A percentile compares a stretch with the other conserved stretches of the same genome.
These are phyloP conservation scores for Melampsora americana DNA, from an alignment of 1,284 basidiomycete genomes.

Conservation along the genomic window DNA sequence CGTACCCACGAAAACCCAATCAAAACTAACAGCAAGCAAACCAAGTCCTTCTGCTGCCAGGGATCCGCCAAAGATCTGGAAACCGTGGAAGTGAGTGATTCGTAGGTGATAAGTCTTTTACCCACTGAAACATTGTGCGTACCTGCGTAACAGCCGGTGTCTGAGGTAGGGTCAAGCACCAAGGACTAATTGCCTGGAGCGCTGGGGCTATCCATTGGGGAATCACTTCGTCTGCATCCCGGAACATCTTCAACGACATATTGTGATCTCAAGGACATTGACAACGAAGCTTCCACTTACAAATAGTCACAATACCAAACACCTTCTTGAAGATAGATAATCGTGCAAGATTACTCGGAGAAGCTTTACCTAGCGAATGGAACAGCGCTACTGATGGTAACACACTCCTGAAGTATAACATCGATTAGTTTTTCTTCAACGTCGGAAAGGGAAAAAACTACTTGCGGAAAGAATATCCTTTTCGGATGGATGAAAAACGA, in stretches of 20 bases:
- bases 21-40: conserved; percentile 18
- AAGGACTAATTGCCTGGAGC: conserved; percentile 42
- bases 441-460: background rate
- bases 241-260: background rate
- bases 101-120: no score
- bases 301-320: conserved; percentile 17
- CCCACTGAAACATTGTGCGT: background rate
- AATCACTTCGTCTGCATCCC: conserved; percentile 7
- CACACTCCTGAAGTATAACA: conserved; percentile 14
- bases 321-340: conserved; percentile 25
- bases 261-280: background rate
- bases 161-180: conserved; percentile 40
- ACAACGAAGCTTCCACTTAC: conserved; percentile 10
- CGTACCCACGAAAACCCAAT: conserved; percentile 39
- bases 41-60: conserved; percentile 36
- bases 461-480: conserved; percentile 34
- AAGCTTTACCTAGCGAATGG: conserved; percentile 11
- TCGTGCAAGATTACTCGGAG: background rate
- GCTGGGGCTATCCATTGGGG: conserved; percentile 32
- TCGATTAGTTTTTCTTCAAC: background rate
- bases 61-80: conserved; percentile 25
- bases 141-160: conserved; percentile 25
- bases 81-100: no score
- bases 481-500: conserved; percentile 30
- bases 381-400: conserved; percentile 41